Percentiles rank a stretch among this genome's conserved stretches.
Conservation (phyloP, 768 basidiomycete species). For the Pilatotrama ljubarskyi region DNA sequence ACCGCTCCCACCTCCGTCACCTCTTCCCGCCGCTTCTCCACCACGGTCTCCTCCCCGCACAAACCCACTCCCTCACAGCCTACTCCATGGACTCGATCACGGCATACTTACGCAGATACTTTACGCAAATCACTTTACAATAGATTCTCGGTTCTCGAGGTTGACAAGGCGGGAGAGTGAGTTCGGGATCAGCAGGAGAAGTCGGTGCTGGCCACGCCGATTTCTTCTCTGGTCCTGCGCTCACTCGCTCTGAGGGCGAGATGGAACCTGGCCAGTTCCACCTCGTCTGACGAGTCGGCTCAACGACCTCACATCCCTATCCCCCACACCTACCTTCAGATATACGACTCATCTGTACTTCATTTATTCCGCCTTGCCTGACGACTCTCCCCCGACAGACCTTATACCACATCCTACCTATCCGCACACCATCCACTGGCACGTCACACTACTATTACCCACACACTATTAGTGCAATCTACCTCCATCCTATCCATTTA, state of each 20-base stretch:
- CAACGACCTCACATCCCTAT: not conserved
- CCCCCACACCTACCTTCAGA: no score
- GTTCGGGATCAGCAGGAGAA: not conserved
- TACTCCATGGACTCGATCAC: not conserved
- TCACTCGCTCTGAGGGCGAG: not conserved
- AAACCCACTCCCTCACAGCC: not conserved
- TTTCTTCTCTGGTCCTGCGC: not conserved
- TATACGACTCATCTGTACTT: no score
- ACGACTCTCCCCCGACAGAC: no score
- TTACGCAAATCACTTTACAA: not conserved
- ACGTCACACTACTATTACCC: no score
- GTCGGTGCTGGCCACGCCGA: constrained; percentile 1
- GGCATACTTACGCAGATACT: no score
- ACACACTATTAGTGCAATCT: no score
- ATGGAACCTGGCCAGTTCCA: not conserved
- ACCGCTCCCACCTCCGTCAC: not conserved
- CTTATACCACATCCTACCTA: no score
- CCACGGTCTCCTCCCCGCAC: not conserved
- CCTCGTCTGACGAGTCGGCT: not conserved
- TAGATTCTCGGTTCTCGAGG: not conserved
- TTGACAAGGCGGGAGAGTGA: not conserved
- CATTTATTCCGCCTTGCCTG: no score
- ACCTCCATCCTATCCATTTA: no score
- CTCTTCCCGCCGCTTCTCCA: not conserved
- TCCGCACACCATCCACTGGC: no score